A percentile compares a stretch with the other conserved stretches of the same genome.
phyloP scores from a whole-genome alignment of 345 rosid genomes.

The Adansonia digitata region DNA sequence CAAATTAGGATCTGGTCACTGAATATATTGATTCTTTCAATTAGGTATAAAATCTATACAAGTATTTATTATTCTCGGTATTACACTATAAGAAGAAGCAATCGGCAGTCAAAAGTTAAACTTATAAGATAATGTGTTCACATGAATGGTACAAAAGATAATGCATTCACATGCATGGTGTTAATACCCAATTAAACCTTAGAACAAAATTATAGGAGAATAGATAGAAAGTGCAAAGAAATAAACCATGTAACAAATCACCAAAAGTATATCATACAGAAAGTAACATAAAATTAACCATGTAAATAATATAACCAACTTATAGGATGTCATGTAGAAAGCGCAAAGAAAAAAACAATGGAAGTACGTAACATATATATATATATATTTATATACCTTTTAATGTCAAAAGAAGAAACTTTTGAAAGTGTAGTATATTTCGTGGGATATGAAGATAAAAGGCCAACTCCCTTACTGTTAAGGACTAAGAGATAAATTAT shows the following conservation, averaged over 20 bases:
- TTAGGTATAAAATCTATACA: not conserved
- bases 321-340: not conserved
- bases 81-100: not conserved
- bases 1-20: not conserved
- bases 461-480: not conserved
- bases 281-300: not conserved
- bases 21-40: not conserved
- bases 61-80: not conserved
- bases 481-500: not conserved
- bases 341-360: not conserved
- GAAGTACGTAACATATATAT: not conserved
- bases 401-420: not conserved
- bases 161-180: not conserved
- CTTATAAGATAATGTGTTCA: not conserved
- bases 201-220: not conserved
- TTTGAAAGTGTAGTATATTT: not conserved
- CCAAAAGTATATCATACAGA: not conserved
- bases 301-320: not conserved
- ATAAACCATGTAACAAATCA: not conserved
- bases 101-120: not conserved
- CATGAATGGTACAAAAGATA: too few species aligned
- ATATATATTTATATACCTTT: not conserved
- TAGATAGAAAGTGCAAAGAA: not conserved
- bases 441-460: not conserved
- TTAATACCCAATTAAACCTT: constrained; percentile 4